A percentile compares a stretch with the other conserved stretches of the same genome.
Evolutionary conservation across 352 stramenopile species (phyloP).

Genomic region (Aphanomyces cochlioides): DNA sequence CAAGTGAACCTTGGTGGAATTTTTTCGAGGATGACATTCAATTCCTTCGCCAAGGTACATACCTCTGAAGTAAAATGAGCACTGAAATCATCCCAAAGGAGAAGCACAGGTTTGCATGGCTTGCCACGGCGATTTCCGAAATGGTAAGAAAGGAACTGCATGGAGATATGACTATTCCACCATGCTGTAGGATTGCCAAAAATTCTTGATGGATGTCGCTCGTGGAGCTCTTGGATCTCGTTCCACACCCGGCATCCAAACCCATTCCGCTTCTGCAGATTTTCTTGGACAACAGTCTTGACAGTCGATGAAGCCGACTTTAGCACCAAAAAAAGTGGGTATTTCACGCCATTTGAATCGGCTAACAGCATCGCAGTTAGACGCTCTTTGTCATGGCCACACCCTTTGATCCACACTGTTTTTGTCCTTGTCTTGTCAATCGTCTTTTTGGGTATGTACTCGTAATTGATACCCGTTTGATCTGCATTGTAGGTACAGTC

Average conservation of each 20-base stretch:
- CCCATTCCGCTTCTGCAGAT: constrained; percentile 21
- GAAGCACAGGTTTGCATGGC: constrained; percentile 8
- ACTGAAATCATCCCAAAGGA: constrained; percentile 25
- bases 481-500: constrained; percentile 30
- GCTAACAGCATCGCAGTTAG: constrained; percentile 35
- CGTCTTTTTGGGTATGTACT: constrained; percentile 34
- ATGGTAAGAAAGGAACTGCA: constrained; percentile 32
- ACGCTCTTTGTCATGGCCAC: constrained; percentile 35
- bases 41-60: neutral
- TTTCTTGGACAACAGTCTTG: constrained; percentile 14
- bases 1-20: constrained; percentile 16
- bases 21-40: constrained; percentile 20
- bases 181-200: constrained; percentile 36
- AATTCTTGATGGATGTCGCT: constrained; percentile 23
- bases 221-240: constrained; percentile 31
- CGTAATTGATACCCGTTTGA: constrained; percentile 33
- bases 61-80: constrained; percentile 23
- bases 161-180: constrained; percentile 37
- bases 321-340: constrained; percentile 35
- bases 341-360: constrained; percentile 34
- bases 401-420: constrained; percentile 35
- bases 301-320: constrained; percentile 30
- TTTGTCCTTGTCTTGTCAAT: constrained; percentile 24
- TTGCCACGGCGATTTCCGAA: constrained; percentile 23
- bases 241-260: constrained; percentile 32